Conservation (phyloP, 2,329 filamentous ascomycete genomes). For the Aspergillus puulaauensis region DNA sequence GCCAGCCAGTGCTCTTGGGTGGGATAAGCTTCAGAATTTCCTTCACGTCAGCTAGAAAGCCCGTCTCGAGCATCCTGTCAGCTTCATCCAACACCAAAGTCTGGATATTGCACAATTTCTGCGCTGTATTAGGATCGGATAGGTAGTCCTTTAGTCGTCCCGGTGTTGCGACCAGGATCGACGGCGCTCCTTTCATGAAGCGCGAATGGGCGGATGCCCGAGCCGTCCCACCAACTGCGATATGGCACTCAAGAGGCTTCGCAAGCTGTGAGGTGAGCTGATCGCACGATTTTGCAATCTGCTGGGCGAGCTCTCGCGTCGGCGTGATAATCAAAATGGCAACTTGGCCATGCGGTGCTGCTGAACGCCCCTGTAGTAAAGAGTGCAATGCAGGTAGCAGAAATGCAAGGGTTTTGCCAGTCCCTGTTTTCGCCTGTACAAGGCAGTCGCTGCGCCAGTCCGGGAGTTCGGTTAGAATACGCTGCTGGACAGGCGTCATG, state of each 20-base stretch:
- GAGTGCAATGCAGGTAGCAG: slow-evolving; percentile 49
- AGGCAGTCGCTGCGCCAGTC: slow-evolving; percentile 52
- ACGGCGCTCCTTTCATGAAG: slow-evolving; percentile 30
- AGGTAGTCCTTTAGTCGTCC: slow-evolving; percentile 50
- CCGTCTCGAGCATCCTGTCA: slow-evolving; percentile 33
- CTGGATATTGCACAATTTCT: slow-evolving; percentile 48
- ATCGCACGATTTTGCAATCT: slow-evolving; percentile 50
- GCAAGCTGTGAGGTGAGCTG: slow-evolving; percentile 43
- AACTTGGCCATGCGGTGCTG: slow-evolving; percentile 36
- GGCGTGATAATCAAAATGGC: slow-evolving; percentile 50
- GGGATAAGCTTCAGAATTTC: slow-evolving; percentile 53
- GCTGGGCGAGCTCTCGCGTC: slow-evolving; percentile 50
- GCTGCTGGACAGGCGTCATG: slow-evolving; percentile 57
- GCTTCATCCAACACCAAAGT: slow-evolving; percentile 51
- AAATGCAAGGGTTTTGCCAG: slow-evolving; percentile 52
- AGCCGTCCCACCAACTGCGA: slow-evolving; percentile 44
- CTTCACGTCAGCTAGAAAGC: slow-evolving; percentile 53
- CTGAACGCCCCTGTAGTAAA: slow-evolving; percentile 35
- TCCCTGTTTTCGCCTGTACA: slow-evolving; percentile 54
- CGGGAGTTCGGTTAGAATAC: slow-evolving; percentile 53
- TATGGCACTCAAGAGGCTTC: slow-evolving; percentile 42
- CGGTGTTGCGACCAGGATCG: slow-evolving; percentile 49
- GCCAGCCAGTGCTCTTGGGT: slow-evolving; percentile 46
- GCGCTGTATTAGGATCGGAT: slow-evolving; percentile 41
- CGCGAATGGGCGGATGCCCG: slow-evolving; percentile 26